Evolutionary conservation across 2,329 filamentous ascomycete genomes (phyloP).

Genomic region (Sclerotinia borealis): DNA sequence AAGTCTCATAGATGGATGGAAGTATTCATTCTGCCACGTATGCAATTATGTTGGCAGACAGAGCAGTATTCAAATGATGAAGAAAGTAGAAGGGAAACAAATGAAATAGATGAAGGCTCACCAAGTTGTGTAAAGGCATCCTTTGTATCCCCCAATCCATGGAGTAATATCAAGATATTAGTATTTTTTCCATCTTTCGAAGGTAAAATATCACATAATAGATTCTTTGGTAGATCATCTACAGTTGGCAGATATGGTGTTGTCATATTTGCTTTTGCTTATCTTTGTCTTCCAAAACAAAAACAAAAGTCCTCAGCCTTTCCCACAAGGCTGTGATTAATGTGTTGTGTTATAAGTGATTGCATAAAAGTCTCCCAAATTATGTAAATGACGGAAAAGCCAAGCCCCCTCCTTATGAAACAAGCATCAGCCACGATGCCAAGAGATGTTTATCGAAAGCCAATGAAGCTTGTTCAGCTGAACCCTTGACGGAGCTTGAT

Average conservation of each 20-base stretch:
- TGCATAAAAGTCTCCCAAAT: not conserved
- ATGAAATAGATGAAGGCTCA: not conserved
- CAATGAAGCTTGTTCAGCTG: constrained; percentile 8
- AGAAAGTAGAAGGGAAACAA: too few species aligned
- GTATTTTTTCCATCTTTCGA: constrained; percentile 36
- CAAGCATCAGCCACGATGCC: not conserved
- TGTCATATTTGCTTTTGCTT: not conserved
- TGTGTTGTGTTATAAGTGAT: not conserved
- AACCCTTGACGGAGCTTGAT: not conserved
- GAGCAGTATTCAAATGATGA: not conserved
- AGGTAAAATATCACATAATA: constrained; percentile 31
- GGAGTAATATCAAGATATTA: constrained; percentile 61
- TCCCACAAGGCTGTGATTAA: not conserved
- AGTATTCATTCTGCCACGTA: not conserved
- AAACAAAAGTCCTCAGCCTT: not conserved
- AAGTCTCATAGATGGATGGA: not conserved
- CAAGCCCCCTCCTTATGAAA: not conserved
- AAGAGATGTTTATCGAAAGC: not conserved
- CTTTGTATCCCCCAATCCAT: constrained; percentile 61
- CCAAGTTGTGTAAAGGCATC: constrained; percentile 52
- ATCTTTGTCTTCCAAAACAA: not conserved
- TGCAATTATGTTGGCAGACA: not conserved
- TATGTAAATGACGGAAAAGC: not conserved
- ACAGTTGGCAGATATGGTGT: constrained; percentile 31
- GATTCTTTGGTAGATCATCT: constrained; percentile 43